These are phyloP conservation scores for Pinus albicaulis DNA, from an alignment of 75 land plant species.

Conservation along the genomic window DNA sequence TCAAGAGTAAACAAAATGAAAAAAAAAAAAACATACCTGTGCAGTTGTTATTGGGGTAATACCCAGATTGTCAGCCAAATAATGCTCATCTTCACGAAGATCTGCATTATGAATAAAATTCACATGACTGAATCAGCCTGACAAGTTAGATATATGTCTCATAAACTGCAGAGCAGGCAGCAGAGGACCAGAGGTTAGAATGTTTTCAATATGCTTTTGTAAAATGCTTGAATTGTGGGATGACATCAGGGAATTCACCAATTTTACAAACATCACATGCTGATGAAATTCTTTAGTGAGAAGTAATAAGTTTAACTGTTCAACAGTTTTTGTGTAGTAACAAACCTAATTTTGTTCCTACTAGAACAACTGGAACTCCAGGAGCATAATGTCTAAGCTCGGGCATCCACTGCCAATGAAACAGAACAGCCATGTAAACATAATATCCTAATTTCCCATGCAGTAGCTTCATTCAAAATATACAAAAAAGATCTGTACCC, in stretches of 20 bases:
- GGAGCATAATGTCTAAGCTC: slow-evolving; percentile 83
- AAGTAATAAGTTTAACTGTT: too few species aligned
- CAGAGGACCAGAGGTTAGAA: neutral
- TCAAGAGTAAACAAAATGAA: too few species aligned
- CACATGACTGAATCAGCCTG: too few species aligned
- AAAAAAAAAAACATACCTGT: slow-evolving; percentile 38
- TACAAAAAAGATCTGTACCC: too few species aligned
- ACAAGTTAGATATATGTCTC: neutral
- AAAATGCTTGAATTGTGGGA: too few species aligned
- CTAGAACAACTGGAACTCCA: slow-evolving; percentile 75
- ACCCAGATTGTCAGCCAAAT: slow-evolving; percentile 73
- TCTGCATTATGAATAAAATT: slow-evolving; percentile 22
- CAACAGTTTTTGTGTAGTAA: neutral
- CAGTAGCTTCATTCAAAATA: too few species aligned
- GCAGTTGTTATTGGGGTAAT: slow-evolving; percentile 60
- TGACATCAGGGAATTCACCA: too few species aligned
- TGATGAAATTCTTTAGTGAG: too few species aligned
- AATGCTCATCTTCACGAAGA: slow-evolving; percentile 77
- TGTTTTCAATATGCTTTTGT: too few species aligned
- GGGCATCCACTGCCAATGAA: slow-evolving; percentile 62
- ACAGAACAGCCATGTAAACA: too few species aligned
- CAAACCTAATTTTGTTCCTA: slow-evolving; percentile 81
- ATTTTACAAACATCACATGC: too few species aligned
- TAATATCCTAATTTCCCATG: too few species aligned
- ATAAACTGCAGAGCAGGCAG: neutral